Base-by-base conservation (phyloP, 2,329 filamentous ascomycete genomes). In the Fusarium sp. region DNA sequence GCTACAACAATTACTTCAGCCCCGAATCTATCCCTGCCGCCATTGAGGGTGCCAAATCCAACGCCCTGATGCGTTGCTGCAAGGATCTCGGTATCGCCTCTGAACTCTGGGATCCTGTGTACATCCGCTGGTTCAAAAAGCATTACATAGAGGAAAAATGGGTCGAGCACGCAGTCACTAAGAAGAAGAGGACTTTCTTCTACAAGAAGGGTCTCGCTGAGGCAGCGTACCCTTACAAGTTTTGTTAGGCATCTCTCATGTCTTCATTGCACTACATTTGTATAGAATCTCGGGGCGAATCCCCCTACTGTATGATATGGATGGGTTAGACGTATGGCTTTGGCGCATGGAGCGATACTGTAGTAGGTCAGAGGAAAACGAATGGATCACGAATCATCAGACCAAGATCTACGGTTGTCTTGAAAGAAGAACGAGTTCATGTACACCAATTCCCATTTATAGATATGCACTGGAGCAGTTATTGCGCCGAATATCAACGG, bases 61-160 rank as follows among this genome's bases (percentile, higher is more conserved):
- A 99, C 81, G 96, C 96, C 18, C 88, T 99, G 75, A 97, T 98
- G 91, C 93, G 96, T 66, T 98, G 96, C 88, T 98, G 96, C 87
- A 99, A 99, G 86, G 96, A 99, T 82, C 85, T 99, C 38, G 96
- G 96, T 41, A 93, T 99, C 74, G 96, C 94, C 4, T 95, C 93
- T 74, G 96, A 99, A 84, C 89, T 99, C 26, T 99, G 96, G 96
- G 96, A 99, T 84, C 96, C 96, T 41, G 87, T 93, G 63, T 99
- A 93, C 85, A 94, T 98, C 75, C 90, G 93, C 78, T 90, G 89
- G 77, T 99, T 94, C 85, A 93, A 93, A 87, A 90, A 90, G 78
- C 85, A 91, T 77, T 85, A 93, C 80, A 92, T 91, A 63, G 90
- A 92, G 78, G 93, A 98, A 86, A 87, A 92, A 39, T 98, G 96